Evolutionary conservation across 2,329 filamentous ascomycete species (phyloP), one percentile per base, ranked within the genome.

Genomic region (Pseudogymnoascus sp.): DNA sequence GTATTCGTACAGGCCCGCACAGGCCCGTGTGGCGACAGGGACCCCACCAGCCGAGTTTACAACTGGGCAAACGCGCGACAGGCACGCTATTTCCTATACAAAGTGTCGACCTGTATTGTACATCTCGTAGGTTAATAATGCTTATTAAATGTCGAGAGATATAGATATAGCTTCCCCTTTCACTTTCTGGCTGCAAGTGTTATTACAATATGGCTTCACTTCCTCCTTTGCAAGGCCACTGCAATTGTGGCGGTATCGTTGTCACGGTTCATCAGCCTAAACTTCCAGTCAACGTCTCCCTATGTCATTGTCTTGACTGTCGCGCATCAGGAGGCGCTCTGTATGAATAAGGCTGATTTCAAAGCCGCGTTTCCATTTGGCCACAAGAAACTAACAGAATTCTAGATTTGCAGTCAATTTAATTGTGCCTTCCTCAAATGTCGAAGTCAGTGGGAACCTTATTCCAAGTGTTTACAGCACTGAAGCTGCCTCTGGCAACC

Each of bases 251-350:
- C 0, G 53, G 40, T 16, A 66, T 66, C 37, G 41, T 60, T 16
- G 46, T 66, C 35, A 63, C 61, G 4, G 60, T 66, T 24, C 63
- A 53, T 31, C 40, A 61, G n/a, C 37, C 50, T n/a, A 53, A 61
- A 22, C 35, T 65, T 8, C 65, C 65, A 19, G 38, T 26, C 35
- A 61, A 60, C 14, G 41, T 53, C 16, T 61, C 62, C 11, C 53
- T 66, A 3, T 66, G 64, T 19, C 65, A 66, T 43, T 66, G 63
- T 53, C 41, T 62, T 4, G 65, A 63, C 37, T 66, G 65, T 19
- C 61, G 63, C 19, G 59, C 63, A 62, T 65, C 22, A 65, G 65
- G 43, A 16, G 43, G 43, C 26, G 16, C 43, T 16, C 43, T 50
- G 43, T 50, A 50, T 28, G 14, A 28, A 50, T 28, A 28, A 3